These are phyloP conservation scores for Leishmania aethiopica DNA, from an alignment of 208 protist species.

Conservation along the genomic window DNA sequence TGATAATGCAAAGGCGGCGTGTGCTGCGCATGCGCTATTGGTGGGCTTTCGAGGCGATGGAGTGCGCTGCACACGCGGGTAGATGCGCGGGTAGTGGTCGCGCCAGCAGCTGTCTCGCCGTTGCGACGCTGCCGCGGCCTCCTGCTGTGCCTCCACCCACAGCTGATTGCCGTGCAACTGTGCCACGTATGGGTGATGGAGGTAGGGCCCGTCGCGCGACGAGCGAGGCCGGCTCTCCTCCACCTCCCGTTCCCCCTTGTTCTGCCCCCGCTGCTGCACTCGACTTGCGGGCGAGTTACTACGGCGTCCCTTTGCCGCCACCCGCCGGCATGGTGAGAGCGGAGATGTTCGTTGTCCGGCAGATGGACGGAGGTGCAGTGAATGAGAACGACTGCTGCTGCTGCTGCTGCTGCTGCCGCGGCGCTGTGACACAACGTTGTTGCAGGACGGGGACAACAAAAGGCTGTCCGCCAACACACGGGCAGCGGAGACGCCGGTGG, in stretches of 20 bases:
- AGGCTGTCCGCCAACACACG: background rate
- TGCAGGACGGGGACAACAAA: background rate
- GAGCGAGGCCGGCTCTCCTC: background rate
- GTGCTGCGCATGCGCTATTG: background rate
- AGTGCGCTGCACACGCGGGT: background rate
- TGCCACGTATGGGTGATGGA: constrained; percentile 7
- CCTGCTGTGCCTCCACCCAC: constrained; percentile 10
- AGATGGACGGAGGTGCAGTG: background rate
- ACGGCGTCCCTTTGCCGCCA: background rate
- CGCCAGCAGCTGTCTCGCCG: constrained; percentile 14
- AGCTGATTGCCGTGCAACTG: constrained; percentile 20
- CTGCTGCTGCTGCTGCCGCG: background rate
- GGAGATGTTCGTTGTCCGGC: background rate
- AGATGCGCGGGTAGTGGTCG: constrained; percentile 4
- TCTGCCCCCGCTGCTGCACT: background rate
- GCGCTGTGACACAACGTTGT: background rate
- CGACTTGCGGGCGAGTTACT: background rate
- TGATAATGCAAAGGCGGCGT: background rate
- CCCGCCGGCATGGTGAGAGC: background rate
- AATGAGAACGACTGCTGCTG: background rate
- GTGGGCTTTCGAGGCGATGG: background rate
- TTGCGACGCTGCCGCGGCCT: constrained; percentile 13
- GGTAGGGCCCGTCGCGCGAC: background rate
- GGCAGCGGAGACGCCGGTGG: background rate
- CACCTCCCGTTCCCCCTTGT: background rate